These are phyloP conservation scores for Fusarium temperatum DNA, from an alignment of 2,329 filamentous ascomycete species.

Conservation along the genomic window DNA sequence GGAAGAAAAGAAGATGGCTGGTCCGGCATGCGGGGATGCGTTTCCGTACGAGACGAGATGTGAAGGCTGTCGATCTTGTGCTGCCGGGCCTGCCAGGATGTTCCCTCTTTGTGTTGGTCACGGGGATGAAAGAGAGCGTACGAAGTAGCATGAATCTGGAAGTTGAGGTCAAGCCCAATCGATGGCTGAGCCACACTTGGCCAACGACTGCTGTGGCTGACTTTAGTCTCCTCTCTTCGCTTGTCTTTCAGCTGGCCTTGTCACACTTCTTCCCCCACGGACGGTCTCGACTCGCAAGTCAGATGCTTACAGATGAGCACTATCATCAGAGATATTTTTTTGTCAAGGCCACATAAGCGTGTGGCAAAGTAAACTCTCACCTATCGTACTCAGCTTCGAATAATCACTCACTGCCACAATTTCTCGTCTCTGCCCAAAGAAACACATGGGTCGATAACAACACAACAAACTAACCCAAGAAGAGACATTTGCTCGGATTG, in stretches of 20 bases:
- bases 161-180: constrained; percentile 3
- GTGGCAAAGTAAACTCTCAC: constrained; percentile 12
- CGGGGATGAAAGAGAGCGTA: constrained; percentile 1
- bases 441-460: constrained; percentile 2
- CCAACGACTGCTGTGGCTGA: constrained; percentile 16
- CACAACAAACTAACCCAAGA: constrained; percentile 1
- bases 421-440: constrained; percentile 17
- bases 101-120: constrained; percentile 5
- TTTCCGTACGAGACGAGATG: constrained; percentile 14
- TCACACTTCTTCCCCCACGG: neutral
- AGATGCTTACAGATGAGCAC: neutral
- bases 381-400: neutral
- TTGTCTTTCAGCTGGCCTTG: constrained; percentile 33
- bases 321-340: neutral
- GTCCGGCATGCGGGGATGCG: neutral
- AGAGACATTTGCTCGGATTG: neutral
- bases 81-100: constrained; percentile 16
- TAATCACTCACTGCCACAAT: constrained; percentile 5
- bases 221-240: neutral
- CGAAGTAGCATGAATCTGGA: neutral
- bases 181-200: constrained; percentile 18
- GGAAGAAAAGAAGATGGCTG: constrained; percentile 26
- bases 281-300: constrained; percentile 1
- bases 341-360: constrained; percentile 24
- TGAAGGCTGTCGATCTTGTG: constrained; percentile 17